Base-by-base conservation (phyloP, 2,329 filamentous ascomycete species). In the Thermoascus crustaceus region DNA sequence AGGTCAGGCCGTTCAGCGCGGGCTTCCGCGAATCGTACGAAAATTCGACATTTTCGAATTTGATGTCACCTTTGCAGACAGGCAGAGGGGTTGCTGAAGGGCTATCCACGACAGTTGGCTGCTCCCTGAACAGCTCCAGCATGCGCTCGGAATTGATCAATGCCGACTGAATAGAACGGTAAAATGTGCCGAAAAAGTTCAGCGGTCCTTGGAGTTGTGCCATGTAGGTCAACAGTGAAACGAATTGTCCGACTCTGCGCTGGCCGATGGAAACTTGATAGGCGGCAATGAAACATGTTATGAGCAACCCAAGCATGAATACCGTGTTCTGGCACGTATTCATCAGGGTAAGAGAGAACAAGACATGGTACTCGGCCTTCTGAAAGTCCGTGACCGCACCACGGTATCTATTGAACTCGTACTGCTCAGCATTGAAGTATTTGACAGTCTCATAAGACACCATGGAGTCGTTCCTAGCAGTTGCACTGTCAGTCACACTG, bases 71-170 rank as follows among this genome's bases (percentile, higher is more conserved):
- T 39, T 77, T 69, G 60, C 88, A 95, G 3, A 71, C 65, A 13
- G 69, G 61, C 41, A 96, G 63, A 1, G 73, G 66, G 30, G 67
- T 61, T 1, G 82, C 85, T 35, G 72, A 68, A 0, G 80, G 77
- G 10, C 72, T 72, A 57, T 98, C 91, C 5, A 89, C 72, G 18
- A 98, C 89, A 0, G 86, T 94, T 1, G 91, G 89, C 50, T 86
- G 79, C 52, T 96, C 91, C 61, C 94, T 94, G 75, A 98, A 96
- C 11, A 98, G 70, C 61, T 96, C 91, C 36, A 98, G 67, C 58
- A 98, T 80, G 11, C 91, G 80, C 68, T 98, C 91, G 4, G 89
- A 88, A 39, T 93, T 95, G 54, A 98, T 96, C 82, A 98, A 85
- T 35, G 89, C 85, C 49, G 88, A 91, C 62, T 96, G 91, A 4